Base-by-base conservation (phyloP, 2,329 filamentous ascomycete species). In the Aphanocladium album region DNA sequence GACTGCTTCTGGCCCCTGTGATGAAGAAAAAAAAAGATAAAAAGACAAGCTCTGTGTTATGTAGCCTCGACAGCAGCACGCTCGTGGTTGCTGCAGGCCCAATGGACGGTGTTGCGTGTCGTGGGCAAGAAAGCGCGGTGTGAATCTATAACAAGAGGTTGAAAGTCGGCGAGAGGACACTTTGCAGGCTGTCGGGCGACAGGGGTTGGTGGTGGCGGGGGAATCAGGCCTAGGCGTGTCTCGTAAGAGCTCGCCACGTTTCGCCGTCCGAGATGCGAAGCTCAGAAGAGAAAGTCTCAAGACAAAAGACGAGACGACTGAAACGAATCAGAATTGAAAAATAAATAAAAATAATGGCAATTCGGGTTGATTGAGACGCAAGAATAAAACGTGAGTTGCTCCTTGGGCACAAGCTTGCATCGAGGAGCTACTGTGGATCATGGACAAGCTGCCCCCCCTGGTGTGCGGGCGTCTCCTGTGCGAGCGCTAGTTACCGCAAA, bases 141-240 rank as follows among this genome's bases (percentile, higher is more conserved):
- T n/a, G 23, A 17, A 19, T 8, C 12, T 14, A 11, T 53, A 14
- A n/a, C n/a, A n/a, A 30, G n/a, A 57, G 8, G 9, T 47, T 25
- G 23, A 30, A n/a, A 23, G 50, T 21, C 16, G 21, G 45, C 1
- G 57, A 47, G 50, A 60, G 57, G 57, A 60, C 57, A 60, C 41
- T 60, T 60, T 53, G 57, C 43, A 60, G 50, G 57, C 56, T 27
- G 19, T 27, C 23, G 25, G 19, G 25, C 25, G 37, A 54, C 45
- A 50, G 50, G 57, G 57, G 57, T 41, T 37, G 19, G 45, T 43
- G 47, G 27, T 37, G 27, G 57, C 57, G 57, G 57, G 57, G 57
- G 9, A 50, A 52, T 25, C 46, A n/a, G 17, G 19, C 14, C 35
- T 30, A 12, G n/a, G 27, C 6, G 21, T 14, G 43, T 8, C 7